phyloP scores from a whole-genome alignment of 257 asterid species.

The Solanum peruvianum region DNA sequence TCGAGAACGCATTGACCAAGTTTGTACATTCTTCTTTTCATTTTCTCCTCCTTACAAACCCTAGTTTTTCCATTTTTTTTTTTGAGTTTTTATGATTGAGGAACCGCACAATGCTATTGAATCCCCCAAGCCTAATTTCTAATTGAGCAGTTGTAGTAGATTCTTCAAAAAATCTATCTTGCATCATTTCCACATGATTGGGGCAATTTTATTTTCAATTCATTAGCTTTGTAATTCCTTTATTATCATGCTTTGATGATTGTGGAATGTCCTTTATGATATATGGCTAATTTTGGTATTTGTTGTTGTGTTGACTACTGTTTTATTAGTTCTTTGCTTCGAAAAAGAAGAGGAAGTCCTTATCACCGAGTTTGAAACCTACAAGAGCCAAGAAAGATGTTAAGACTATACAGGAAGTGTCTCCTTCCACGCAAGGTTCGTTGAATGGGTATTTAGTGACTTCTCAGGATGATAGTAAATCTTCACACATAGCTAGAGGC shows the following conservation, averaged over 20 bases:
- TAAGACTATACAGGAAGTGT: slow-evolving; percentile 32
- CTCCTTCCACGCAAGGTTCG: slow-evolving; percentile 68
- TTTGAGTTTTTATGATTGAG: neutral
- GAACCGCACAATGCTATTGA: neutral
- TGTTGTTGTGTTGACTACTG: neutral
- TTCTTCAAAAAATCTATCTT: neutral
- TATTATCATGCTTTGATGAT: neutral
- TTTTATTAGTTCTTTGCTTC: slow-evolving; percentile 61
- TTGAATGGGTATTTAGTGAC: slow-evolving; percentile 39
- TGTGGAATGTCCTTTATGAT: neutral
- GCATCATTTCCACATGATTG: neutral
- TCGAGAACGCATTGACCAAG: slow-evolving; percentile 30
- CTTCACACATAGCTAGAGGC: slow-evolving; percentile 10
- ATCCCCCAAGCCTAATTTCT: neutral
- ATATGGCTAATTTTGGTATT: neutral
- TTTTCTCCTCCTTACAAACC: neutral
- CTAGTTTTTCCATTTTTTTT: neutral
- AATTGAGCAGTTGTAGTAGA: neutral
- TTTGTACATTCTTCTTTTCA: neutral
- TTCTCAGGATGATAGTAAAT: slow-evolving; percentile 32
- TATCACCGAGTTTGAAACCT: slow-evolving; percentile 49
- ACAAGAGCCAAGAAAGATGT: slow-evolving; percentile 50
- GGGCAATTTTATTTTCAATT: neutral
- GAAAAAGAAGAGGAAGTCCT: slow-evolving; percentile 67
- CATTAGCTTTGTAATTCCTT: neutral